Percentiles rank a stretch among this genome's conserved stretches.
Conservation (phyloP, 805 yeast genomes). For the Saturnispora kantuleensis region DNA sequence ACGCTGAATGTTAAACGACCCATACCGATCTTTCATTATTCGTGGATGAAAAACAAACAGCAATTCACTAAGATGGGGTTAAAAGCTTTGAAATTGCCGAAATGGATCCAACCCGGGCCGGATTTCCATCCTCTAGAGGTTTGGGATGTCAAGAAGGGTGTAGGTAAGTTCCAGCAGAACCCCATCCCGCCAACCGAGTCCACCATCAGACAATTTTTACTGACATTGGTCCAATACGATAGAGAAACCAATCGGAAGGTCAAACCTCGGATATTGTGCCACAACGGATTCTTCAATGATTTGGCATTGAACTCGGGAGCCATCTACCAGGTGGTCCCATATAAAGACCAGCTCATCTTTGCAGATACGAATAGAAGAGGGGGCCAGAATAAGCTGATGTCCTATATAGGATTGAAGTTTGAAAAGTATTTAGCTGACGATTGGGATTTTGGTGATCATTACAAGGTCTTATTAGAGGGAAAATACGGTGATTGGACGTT, state of each 20-base stretch:
- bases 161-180: not conserved
- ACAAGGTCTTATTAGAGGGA: slow-evolving; percentile 6
- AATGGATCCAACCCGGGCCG: slow-evolving; percentile 1
- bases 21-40: too few relatives aligned
- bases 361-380: slow-evolving; percentile 8
- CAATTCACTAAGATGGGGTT: too few relatives aligned
- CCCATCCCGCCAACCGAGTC: not conserved
- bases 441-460: slow-evolving; percentile 8
- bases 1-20: too few relatives aligned
- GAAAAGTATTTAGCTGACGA: slow-evolving; percentile 8
- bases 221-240: slow-evolving; percentile 8
- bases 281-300: slow-evolving; percentile 12
- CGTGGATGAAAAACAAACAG: too few relatives aligned
- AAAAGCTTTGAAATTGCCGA: not conserved
- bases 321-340: slow-evolving; percentile 8
- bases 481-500: slow-evolving; percentile 8
- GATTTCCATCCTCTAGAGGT: not conserved
- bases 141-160: slow-evolving; percentile 1
- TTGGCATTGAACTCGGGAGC: slow-evolving; percentile 2
- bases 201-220: slow-evolving; percentile 2
- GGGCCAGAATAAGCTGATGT: slow-evolving; percentile 2
- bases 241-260: not conserved
- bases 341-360: slow-evolving; percentile 9
- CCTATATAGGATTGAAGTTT: slow-evolving; percentile 14
- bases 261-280: slow-evolving; percentile 6